A percentile compares a stretch with the other conserved stretches of the same genome.
phyloP scores from a whole-genome alignment of 2,329 filamentous ascomycete species.

The Stemphylium vesicarium region DNA sequence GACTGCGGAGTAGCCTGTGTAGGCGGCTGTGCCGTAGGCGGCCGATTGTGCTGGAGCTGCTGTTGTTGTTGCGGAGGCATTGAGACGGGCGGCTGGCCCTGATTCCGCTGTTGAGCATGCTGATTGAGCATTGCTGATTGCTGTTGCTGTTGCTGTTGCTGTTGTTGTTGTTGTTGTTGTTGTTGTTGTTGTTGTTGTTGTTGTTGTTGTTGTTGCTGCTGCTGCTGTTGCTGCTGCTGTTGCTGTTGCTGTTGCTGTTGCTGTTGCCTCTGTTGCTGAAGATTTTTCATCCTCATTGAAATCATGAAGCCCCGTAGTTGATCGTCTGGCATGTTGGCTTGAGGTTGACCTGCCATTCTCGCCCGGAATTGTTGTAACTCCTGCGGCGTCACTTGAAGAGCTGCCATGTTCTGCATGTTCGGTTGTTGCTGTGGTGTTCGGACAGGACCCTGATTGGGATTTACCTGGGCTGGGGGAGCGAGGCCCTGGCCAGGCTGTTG shows the following conservation, averaged over 20 bases:
- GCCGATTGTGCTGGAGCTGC: constrained; percentile 27
- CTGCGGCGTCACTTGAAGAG: constrained; percentile 45
- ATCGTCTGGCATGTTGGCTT: constrained; percentile 37
- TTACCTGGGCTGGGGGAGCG: constrained; percentile 52
- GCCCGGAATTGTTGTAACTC: constrained; percentile 51
- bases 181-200: constrained; percentile 26
- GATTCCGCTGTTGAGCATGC: constrained; percentile 16
- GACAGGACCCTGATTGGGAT: constrained; percentile 33
- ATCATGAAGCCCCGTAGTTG: constrained; percentile 37
- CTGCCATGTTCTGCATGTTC: constrained; percentile 34
- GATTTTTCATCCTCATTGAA: constrained; percentile 28
- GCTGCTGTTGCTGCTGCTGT: constrained; percentile 14
- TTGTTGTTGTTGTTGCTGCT: constrained; percentile 21
- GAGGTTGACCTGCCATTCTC: constrained; percentile 34
- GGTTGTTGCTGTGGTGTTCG: constrained; percentile 37
- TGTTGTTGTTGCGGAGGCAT: constrained; percentile 24
- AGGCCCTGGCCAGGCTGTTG: constrained; percentile 30
- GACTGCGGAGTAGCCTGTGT: constrained; percentile 31
- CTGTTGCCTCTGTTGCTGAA: constrained; percentile 34
- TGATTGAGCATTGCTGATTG: constrained; percentile 15
- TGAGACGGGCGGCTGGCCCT: constrained; percentile 13
- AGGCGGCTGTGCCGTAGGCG: constrained; percentile 30
- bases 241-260: constrained; percentile 29
- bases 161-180: not conserved
- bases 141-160: constrained; percentile 30